Evolutionary conservation across 192 early-diverging fungal genomes (phyloP).

Genomic region (Rhizoclosmatium globosum): DNA sequence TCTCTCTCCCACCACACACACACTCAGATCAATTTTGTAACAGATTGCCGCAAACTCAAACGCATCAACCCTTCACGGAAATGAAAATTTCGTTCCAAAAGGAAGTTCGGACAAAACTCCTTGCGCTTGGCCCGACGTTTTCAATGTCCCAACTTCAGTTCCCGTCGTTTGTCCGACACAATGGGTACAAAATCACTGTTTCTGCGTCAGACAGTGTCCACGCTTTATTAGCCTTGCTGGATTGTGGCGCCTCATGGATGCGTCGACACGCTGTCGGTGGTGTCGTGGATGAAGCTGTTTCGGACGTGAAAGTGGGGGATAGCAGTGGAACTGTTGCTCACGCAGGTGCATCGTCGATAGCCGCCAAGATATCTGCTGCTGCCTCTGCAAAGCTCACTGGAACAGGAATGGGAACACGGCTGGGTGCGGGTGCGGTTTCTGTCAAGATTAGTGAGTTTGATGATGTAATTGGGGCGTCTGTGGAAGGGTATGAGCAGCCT

Average conservation of each 20-base stretch:
- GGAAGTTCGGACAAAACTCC: slow-evolving; percentile 70
- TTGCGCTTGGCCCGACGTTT: slow-evolving; percentile 72
- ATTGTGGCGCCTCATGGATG: slow-evolving; percentile 60
- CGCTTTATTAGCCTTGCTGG: slow-evolving; percentile 77
- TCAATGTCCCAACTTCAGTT: slow-evolving; percentile 80
- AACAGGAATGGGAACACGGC: slow-evolving; percentile 53
- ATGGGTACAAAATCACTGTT: slow-evolving; percentile 69
- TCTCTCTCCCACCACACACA: not conserved
- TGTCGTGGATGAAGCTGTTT: slow-evolving; percentile 23
- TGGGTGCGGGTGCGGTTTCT: slow-evolving; percentile 50
- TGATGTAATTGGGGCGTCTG: slow-evolving; percentile 33
- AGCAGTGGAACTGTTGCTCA: slow-evolving; percentile 1
- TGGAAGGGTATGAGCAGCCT: slow-evolving; percentile 34
- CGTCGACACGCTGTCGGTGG: slow-evolving; percentile 45
- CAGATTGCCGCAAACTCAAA: slow-evolving; percentile 83
- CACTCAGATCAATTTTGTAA: not conserved
- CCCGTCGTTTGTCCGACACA: slow-evolving; percentile 79
- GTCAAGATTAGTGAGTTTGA: slow-evolving; percentile 42
- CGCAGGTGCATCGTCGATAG: slow-evolving; percentile 6
- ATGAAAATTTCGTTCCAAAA: slow-evolving; percentile 64
- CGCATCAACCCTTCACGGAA: slow-evolving; percentile 77
- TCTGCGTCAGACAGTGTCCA: slow-evolving; percentile 86
- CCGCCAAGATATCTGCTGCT: not conserved
- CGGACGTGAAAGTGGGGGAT: slow-evolving; percentile 19
- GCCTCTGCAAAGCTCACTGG: slow-evolving; percentile 36